These are phyloP conservation scores for Alternaria novae-zelandiae DNA, from an alignment of 2,329 filamentous ascomycete species.

Conservation along the genomic window DNA sequence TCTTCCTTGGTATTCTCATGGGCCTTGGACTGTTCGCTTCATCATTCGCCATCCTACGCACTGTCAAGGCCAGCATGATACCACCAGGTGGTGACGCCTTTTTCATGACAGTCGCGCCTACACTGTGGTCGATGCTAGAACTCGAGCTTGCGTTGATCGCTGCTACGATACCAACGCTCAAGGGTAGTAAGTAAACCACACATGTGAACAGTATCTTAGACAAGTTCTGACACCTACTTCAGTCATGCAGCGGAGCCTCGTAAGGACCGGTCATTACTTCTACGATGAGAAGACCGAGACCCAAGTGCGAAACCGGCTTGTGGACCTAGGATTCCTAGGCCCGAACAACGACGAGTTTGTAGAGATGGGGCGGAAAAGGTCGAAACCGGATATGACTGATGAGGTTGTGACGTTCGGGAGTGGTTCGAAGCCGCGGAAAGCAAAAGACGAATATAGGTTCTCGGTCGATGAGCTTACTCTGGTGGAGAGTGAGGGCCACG, in stretches of 20 bases:
- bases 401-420: not conserved
- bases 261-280: constrained; percentile 22
- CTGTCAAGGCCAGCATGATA: constrained; percentile 22
- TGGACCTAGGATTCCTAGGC: constrained; percentile 20
- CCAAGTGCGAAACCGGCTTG: constrained; percentile 16
- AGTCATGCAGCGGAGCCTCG: constrained; percentile 22
- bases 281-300: constrained; percentile 25
- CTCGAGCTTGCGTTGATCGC: constrained; percentile 35
- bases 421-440: not conserved
- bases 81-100: constrained; percentile 27
- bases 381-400: not conserved
- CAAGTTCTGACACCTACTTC: not conserved
- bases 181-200: constrained; percentile 2
- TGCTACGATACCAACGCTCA: constrained; percentile 36
- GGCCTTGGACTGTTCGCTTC: constrained; percentile 31
- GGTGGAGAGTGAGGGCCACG: not conserved
- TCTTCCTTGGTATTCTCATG: constrained; percentile 31
- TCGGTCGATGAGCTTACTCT: not conserved
- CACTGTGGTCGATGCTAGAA: constrained; percentile 34
- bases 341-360: not conserved
- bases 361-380: not conserved
- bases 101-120: constrained; percentile 24
- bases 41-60: constrained; percentile 28
- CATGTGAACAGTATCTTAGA: not conserved
- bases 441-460: not conserved